Evolutionary conservation across 306 rosid genomes (phyloP).

Genomic region (Oxytropis ochrocephala): DNA sequence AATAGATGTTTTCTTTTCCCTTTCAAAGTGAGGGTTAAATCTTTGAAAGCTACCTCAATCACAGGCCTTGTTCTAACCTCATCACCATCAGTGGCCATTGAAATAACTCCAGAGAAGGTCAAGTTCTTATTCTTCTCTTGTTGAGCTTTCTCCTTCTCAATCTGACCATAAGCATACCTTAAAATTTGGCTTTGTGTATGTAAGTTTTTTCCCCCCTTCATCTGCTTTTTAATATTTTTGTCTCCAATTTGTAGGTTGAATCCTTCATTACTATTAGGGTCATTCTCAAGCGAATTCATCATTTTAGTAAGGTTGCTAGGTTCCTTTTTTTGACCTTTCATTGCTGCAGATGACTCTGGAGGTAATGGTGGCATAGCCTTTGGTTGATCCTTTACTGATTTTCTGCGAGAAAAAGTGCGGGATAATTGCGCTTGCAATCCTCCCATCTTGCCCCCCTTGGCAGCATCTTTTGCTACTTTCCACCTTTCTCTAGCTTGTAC

Average conservation of each 20-base stretch:
- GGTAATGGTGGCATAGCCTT: constrained; percentile 23
- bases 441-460: constrained; percentile 42
- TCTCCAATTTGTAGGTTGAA: constrained; percentile 64
- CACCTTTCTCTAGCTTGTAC: constrained; percentile 75
- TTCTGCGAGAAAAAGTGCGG: constrained; percentile 64
- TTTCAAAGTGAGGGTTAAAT: constrained; percentile 63
- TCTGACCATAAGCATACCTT: constrained; percentile 77
- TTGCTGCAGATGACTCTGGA: constrained; percentile 29
- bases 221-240: constrained; percentile 56
- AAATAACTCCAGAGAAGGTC: constrained; percentile 73
- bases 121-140: constrained; percentile 56
- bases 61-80: constrained; percentile 46
- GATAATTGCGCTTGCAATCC: constrained; percentile 44
- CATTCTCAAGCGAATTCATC: constrained; percentile 49
- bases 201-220: constrained; percentile 43
- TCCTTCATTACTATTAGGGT: constrained; percentile 52
- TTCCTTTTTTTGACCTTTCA: constrained; percentile 37
- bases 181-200: constrained; percentile 77
- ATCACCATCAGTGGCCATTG: constrained; percentile 64
- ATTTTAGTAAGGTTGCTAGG: constrained; percentile 59
- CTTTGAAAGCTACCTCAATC: constrained; percentile 75
- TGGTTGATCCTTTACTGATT: constrained; percentile 30
- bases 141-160: constrained; percentile 84
- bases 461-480: constrained; percentile 54
- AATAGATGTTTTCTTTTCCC: constrained; percentile 56